Conservation (phyloP, 805 yeast genomes). For the Hanseniaspora hatyaiensis region DNA sequence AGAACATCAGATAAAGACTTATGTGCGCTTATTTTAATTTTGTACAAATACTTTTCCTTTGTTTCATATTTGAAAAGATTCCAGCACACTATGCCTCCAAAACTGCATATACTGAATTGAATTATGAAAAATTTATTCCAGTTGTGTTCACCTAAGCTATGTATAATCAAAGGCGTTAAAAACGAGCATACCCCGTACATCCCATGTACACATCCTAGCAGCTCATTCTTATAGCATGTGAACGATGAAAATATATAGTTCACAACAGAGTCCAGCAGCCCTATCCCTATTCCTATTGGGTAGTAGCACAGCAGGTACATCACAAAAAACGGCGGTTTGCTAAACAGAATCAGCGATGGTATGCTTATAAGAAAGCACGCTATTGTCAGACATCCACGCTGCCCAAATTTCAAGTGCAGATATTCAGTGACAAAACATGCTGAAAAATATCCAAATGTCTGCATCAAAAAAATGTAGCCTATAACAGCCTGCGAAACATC, state of each 20-base stretch:
- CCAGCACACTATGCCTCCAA: slow-evolving; percentile 25
- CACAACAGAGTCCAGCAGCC: slow-evolving; percentile 28
- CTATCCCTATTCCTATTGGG: slow-evolving; percentile 29
- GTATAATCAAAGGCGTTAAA: slow-evolving; percentile 52
- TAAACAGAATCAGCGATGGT: slow-evolving; percentile 19
- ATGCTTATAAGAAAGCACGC: slow-evolving; percentile 26
- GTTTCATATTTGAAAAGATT: slow-evolving; percentile 40
- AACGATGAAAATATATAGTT: slow-evolving; percentile 28
- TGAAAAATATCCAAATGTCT: slow-evolving; percentile 26
- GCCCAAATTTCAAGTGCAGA: slow-evolving; percentile 24
- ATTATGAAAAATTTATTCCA: slow-evolving; percentile 25
- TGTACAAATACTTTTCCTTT: slow-evolving; percentile 29
- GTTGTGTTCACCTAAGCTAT: slow-evolving; percentile 30
- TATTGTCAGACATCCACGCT: slow-evolving; percentile 25
- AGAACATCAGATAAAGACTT: no score
- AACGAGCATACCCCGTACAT: slow-evolving; percentile 64
- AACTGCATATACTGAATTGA: slow-evolving; percentile 33
- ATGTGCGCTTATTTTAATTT: neutral
- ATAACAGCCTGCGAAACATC: slow-evolving; percentile 23
- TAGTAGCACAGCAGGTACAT: slow-evolving; percentile 23
- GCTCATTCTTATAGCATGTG: slow-evolving; percentile 39
- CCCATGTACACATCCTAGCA: slow-evolving; percentile 56
- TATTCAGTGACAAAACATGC: slow-evolving; percentile 26
- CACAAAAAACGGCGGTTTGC: slow-evolving; percentile 23
- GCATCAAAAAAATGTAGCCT: slow-evolving; percentile 26